Conservation (phyloP, 208 protist genomes). For the Leishmania gerbilli region DNA sequence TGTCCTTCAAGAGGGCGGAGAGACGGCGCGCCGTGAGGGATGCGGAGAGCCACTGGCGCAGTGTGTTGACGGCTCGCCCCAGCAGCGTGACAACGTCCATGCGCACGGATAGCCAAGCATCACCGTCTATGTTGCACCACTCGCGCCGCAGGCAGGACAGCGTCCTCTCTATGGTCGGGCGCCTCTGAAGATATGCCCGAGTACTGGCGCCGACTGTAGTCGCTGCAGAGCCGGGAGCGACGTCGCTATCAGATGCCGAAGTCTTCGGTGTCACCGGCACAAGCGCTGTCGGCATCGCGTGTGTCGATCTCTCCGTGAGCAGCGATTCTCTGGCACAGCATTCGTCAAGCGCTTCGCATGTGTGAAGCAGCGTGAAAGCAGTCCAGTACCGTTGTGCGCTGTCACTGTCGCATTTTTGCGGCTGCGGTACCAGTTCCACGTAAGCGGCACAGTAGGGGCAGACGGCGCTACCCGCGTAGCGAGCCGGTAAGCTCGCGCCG, state of each 20-base stretch:
- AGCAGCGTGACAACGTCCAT: slow-evolving; percentile 19
- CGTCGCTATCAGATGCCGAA: neutral
- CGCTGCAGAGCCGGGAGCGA: neutral
- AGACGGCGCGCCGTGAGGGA: slow-evolving; percentile 40
- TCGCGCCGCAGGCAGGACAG: slow-evolving; percentile 17
- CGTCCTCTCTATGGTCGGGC: slow-evolving; percentile 19
- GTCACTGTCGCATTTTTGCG: neutral
- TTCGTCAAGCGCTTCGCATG: slow-evolving; percentile 22
- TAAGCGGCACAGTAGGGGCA: slow-evolving; percentile 39
- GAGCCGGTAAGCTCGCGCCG: slow-evolving; percentile 8
- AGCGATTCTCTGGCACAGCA: slow-evolving; percentile 13
- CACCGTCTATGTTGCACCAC: slow-evolving; percentile 7
- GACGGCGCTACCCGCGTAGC: slow-evolving; percentile 24
- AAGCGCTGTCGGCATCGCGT: neutral
- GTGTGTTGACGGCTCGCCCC: slow-evolving; percentile 15
- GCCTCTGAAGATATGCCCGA: slow-evolving; percentile 9
- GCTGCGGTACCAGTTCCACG: slow-evolving; percentile 7
- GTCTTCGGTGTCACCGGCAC: neutral
- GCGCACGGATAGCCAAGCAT: slow-evolving; percentile 20
- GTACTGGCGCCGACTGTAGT: neutral
- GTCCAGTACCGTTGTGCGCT: slow-evolving; percentile 15
- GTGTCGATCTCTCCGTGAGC: neutral
- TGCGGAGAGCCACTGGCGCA: slow-evolving; percentile 18
- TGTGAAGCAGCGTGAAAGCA: slow-evolving; percentile 28
- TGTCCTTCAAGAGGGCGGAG: slow-evolving; percentile 49